Evolutionary conservation across 306 rosid genomes (phyloP), one percentile per base, ranked within the genome.

Genomic region (Oxytropis ochrocephala): DNA sequence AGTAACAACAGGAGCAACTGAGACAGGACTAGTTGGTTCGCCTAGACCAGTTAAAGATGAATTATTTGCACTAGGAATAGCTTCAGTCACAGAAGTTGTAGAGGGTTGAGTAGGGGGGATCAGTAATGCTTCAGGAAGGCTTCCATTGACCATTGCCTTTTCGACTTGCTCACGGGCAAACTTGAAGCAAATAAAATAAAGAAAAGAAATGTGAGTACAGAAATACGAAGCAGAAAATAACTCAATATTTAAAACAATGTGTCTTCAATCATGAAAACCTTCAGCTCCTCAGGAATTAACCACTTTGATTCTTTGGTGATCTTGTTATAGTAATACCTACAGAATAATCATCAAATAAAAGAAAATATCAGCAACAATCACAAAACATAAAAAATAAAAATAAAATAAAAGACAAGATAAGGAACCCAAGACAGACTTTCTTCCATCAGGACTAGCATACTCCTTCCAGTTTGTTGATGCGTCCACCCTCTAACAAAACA

Each of bases 381-480:
- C 18, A 16, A 46, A 55, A 67, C 29, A 78, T 19, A 46, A 55
- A 67, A 67, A 78, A 58, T n/a, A 44, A 44, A 60, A 56, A 55
- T 44, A 43, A 68, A 24, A 55, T 50, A 43, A 64, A 14, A 43
- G 44, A 27, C 24, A 48, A n/a, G 50, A 33, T 38, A 24, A 63
- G 30, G 67, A 78, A 46, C 43, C 64, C 64, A 80, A 17, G 17
- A 84, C 93, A 13, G 69, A 92, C 96, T 92, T 92, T 76, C 90
- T 86, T 73, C 98, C 95, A 67, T 92, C 96, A 42, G 96, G 96
- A 80, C 96, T 90, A 4, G 81, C 70, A 83, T 74, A 88, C 78
- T 92, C 98, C 79, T 92, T 89, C 98, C 98, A 92, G 79, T 90
- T 86, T 55, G 96, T 92, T 71, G 96, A 84, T 80, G 96, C 93